Base-by-base conservation (phyloP, 768 basidiomycete species). In the Cyclocybe aegerita region DNA sequence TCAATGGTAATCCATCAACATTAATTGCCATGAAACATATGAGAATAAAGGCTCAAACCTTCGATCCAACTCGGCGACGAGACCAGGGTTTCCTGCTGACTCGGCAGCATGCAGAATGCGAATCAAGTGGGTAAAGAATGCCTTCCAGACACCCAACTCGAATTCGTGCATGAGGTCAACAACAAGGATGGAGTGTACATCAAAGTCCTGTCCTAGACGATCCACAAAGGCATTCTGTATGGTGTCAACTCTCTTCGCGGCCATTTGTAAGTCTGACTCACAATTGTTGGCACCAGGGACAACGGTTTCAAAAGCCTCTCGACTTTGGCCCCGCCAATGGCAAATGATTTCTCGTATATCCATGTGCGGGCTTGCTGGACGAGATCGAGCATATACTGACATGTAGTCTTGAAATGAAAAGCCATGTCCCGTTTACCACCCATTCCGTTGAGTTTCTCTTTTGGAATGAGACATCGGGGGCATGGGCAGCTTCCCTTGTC, bases 91-190 rank as follows among this genome's bases (percentile, higher is more conserved):
- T 1, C 60, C 58, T 14, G 42, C 60, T 9, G 51, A 43, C 12
- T 33, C 48, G 4, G 55, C 59, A 2, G 67, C 60, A 55, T 66
- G 57, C 1, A 74, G 56, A 17, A 76, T 51, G 0, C 69, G 65
- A 9, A 76, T 59, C 0, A 75, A 53, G 41, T 76, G 73, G 0
- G 58, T 60, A 15, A 77, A 69, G 1, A 71, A 30, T 0, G 56
- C 30, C 48, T 72, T 74, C 70, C 70, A 74, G 3, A 70, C 67
- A 7, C 75, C 74, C 0, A 71, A 57, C 43, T 75, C 73, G 56
- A 74, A 64, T 46, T 75, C 70, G 53, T 71, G 69, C 51, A 70
- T 49, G 16, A 68, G 51, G 52, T 76, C 69, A 3, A 67, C 60
- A 1, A 63, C 65, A 17, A 71, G 56, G 57, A 70, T 68, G 4